These are phyloP conservation scores for Salix koriyanagi DNA, from an alignment of 345 rosid genomes.

Conservation along the genomic window DNA sequence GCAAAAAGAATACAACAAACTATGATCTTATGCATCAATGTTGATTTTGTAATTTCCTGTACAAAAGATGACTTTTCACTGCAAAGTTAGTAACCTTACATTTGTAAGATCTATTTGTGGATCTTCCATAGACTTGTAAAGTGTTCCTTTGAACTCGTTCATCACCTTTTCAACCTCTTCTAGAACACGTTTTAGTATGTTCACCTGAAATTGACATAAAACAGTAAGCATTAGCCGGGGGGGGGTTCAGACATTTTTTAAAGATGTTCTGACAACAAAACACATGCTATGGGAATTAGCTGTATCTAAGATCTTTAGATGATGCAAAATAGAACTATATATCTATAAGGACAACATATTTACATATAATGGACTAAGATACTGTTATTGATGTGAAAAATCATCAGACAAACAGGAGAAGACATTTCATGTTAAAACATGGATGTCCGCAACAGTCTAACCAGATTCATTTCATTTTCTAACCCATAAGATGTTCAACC, in stretches of 20 bases:
- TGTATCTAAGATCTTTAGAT: not conserved
- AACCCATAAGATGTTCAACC: not conserved
- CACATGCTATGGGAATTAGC: not conserved
- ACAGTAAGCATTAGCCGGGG: not conserved
- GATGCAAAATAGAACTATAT: not conserved
- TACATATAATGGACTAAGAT: not conserved
- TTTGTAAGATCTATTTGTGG: slow-evolving; percentile 81
- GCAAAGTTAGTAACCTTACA: slow-evolving; percentile 40
- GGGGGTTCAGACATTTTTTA: not conserved
- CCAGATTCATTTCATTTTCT: not conserved
- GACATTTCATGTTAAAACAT: not conserved
- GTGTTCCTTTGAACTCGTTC: slow-evolving; percentile 91
- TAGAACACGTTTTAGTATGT: slow-evolving; percentile 87
- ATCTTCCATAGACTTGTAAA: slow-evolving; percentile 96
- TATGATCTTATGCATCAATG: not conserved
- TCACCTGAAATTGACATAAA: slow-evolving; percentile 59
- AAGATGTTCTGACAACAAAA: not conserved
- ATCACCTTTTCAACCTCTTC: slow-evolving; percentile 98
- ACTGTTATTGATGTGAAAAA: not conserved
- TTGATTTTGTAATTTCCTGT: slow-evolving; percentile 1
- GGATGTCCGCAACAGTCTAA: not conserved
- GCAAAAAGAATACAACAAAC: not conserved
- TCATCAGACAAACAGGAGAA: not conserved
- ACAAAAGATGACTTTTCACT: not conserved
- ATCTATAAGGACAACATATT: not conserved